Base-by-base conservation (phyloP, 2,329 filamentous ascomycete species). In the Fusarium udum region DNA sequence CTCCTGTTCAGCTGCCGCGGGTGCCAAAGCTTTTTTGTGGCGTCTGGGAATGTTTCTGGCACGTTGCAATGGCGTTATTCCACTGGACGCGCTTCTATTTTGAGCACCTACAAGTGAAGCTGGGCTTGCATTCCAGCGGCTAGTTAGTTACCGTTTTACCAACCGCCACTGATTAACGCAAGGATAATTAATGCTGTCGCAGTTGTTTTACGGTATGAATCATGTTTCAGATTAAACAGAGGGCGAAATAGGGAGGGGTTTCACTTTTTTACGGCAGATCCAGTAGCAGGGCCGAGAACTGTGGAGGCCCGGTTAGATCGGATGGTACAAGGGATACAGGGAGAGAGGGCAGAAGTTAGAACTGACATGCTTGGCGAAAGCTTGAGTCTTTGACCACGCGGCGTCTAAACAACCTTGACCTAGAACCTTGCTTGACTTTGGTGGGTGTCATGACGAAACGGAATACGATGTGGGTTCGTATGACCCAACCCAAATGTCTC, bases 291-390 rank as follows among this genome's bases (percentile, higher is more conserved):
- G 53, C 20, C 22, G n/a, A n/a, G 20, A 28, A 40, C 20, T 34
- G 28, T 5, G 40, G 39, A 31, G 24, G 16, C 26, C 49, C 64
- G 69, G 69, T 40, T 73, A 72, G 69, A 72, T 70, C 69, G 69
- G 69, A 58, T 70, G 69, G 69, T 45, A 53, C 53, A 28, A 15
- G 26, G 26, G 43, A 46, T 20, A 28, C 28, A 34, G 8, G 48
- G 46, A 51, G 26, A 31, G 45, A 16, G 28, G 20, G 20, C 37
- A 39, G 37, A 31, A 31, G 28, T 31, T 60, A 72, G 28, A 31
- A 55, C 37, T 67, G 55, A 39, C 43, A 57, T 37, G 43, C 69
- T 72, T 72, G 69, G 69, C 69, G 43, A 72, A 72, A 69, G 69
- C 69, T 72, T 72, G 26, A 48, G 45, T 48, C 45, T 48, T 20